phyloP scores from a whole-genome alignment of 2,329 filamentous ascomycete genomes.

The Ophiostoma tasmaniense region DNA sequence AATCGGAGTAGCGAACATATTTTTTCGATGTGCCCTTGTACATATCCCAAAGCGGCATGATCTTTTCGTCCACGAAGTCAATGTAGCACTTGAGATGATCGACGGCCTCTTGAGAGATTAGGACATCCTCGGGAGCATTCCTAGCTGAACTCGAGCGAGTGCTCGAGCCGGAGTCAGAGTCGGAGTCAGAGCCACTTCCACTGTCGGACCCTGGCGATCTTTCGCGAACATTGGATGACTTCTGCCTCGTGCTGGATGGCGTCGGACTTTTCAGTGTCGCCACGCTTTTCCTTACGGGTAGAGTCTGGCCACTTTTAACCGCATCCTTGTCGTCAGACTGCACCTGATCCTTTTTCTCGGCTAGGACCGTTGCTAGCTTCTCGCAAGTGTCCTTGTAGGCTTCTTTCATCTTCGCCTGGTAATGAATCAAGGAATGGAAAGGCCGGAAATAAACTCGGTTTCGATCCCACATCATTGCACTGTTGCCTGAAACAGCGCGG shows the following conservation, averaged over 20 bases:
- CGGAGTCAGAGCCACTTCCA: not conserved
- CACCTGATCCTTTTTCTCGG: not conserved
- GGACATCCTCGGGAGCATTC: conserved; percentile 23
- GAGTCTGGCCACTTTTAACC: not conserved
- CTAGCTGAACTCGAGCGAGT: not conserved
- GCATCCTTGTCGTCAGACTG: not conserved
- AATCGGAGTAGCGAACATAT: conserved; percentile 33
- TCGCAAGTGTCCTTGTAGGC: not conserved
- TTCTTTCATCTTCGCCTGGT: not conserved
- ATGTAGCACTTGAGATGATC: conserved; percentile 37
- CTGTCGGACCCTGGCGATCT: not conserved
- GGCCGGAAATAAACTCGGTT: not conserved
- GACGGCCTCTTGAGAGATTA: conserved; percentile 29
- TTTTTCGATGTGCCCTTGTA: conserved; percentile 18
- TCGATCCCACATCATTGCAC: not conserved
- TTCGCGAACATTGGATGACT: not conserved
- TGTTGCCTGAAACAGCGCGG: not conserved
- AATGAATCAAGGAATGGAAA: not conserved
- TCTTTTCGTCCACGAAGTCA: conserved; percentile 35
- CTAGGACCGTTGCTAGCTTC: not conserved
- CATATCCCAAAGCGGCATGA: conserved; percentile 31
- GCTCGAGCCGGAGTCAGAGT: not conserved
- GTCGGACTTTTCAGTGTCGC: not conserved
- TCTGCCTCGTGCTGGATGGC: not conserved
- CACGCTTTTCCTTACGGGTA: not conserved